Evolutionary conservation across 2,329 filamentous ascomycete species (phyloP).

Genomic region (Beauveria brongniartii): DNA sequence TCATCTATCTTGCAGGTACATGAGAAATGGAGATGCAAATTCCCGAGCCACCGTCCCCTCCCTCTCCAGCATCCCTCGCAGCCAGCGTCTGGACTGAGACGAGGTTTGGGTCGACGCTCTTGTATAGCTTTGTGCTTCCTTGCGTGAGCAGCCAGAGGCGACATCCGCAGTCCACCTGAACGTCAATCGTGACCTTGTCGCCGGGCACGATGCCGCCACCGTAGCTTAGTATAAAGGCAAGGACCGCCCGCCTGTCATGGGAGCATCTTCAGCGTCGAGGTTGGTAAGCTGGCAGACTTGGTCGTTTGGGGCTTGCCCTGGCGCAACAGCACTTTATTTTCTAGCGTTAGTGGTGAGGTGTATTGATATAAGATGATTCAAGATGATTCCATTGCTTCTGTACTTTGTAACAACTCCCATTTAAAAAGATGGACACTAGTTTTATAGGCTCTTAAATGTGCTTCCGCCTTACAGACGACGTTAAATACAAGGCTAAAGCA

Average conservation of each 20-base stretch:
- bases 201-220: conserved; percentile 79
- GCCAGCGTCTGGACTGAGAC: conserved; percentile 58
- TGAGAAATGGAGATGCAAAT: conserved; percentile 68
- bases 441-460: too few species aligned
- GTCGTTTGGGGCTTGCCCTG: neutral
- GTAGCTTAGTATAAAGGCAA: conserved; percentile 79
- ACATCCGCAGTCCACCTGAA: conserved; percentile 52
- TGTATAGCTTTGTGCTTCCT: conserved; percentile 87
- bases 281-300: neutral
- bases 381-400: too few species aligned
- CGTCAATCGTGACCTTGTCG: conserved; percentile 64
- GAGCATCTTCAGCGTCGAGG: conserved; percentile 30
- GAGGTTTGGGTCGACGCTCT: conserved; percentile 46
- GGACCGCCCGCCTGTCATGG: conserved; percentile 51
- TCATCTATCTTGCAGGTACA: conserved; percentile 50
- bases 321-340: conserved; percentile 9
- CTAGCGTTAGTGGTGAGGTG: neutral
- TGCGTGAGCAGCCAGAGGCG: conserved; percentile 54
- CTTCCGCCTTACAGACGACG: too few species aligned
- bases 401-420: too few species aligned
- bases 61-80: conserved; percentile 58
- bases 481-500: neutral
- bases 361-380: too few species aligned
- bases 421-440: too few species aligned
- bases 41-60: conserved; percentile 58